Percentiles rank a stretch among this genome's conserved stretches.
Conservation (phyloP, 345 rosid genomes). For the Erysimum cheiranthoides region DNA sequence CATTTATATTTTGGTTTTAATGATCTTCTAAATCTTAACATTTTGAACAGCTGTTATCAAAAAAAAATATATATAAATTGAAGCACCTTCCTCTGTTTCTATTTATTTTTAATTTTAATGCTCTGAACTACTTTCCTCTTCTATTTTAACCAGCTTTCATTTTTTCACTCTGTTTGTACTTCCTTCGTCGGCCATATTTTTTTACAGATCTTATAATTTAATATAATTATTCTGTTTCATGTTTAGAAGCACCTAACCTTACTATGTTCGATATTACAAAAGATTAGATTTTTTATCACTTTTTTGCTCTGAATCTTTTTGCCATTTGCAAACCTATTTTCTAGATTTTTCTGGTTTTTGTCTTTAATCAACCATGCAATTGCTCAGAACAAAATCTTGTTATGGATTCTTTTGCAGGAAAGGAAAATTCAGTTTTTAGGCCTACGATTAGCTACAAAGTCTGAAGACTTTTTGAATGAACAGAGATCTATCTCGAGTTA, state of each 20-base stretch:
- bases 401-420: slow-evolving; percentile 31
- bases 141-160: slow-evolving; percentile 43
- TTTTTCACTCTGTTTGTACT: slow-evolving; percentile 36
- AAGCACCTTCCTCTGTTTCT: slow-evolving; percentile 47
- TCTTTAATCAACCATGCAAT: slow-evolving; percentile 33
- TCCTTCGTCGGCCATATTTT: slow-evolving; percentile 22
- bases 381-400: slow-evolving; percentile 36
- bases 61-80: slow-evolving; percentile 12
- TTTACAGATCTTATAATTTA: neutral
- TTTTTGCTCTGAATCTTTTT: neutral
- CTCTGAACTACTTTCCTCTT: slow-evolving; percentile 66
- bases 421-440: slow-evolving; percentile 21
- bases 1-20: slow-evolving; percentile 90
- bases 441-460: slow-evolving; percentile 43
- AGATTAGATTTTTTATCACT: neutral
- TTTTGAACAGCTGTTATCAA: slow-evolving; percentile 46
- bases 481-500: slow-evolving; percentile 42
- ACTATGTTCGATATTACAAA: neutral
- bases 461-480: slow-evolving; percentile 36
- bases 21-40: slow-evolving; percentile 66
- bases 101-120: slow-evolving; percentile 49
- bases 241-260: slow-evolving; percentile 24
- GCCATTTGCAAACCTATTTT: slow-evolving; percentile 29
- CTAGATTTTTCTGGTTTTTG: slow-evolving; percentile 43
- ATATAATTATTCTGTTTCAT: neutral